Base-by-base conservation (phyloP, 179 eudicot genomes). In the Dionaea muscipula region DNA sequence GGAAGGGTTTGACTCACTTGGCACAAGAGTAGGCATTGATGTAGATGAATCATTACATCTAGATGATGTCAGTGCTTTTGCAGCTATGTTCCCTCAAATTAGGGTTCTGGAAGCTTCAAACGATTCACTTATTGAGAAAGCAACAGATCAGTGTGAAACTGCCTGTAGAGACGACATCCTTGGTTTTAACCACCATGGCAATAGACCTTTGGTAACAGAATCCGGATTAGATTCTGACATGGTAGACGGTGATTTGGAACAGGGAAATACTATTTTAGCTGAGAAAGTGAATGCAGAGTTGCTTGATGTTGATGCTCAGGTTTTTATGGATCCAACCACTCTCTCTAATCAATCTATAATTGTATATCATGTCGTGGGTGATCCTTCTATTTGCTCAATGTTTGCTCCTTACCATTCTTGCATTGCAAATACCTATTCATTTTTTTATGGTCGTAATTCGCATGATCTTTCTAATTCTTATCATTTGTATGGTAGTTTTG, bases 291-390 rank as follows among this genome's bases (percentile, higher is more conserved):
- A 68, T 62, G 55, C 52, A 21, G 66, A 49, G 16, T 35, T 31
- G 49, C 63, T 38, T 58, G 71, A 70, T 56, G 50, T 47, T 53
- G 73, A 71, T 68, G 75, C 62, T 35, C 50, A 45, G 45, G 37
- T 31, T 43, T 47, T 44, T 51, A 59, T 70, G 61, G 78, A 68
- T 43, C 64, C 79, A 37, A 66, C 63, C 10, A 53, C 65, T 58
- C 56, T 56, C 35, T 19, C 59, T 52, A 73, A 69, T 33, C 57
- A 53, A 48, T 16, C 20, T 33, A 57, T 65, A 41, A 47, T 49
- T 50, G 68, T 58, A 45, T 71, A 75, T 47, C 65, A 56, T 51
- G 51, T 55, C 56, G 96, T 85, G 79, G 82, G 94, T 78, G 60
- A 22, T 64, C 8, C 16, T 31, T 31, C 35, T 4, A 31, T 4